Conservation (phyloP, 2,329 filamentous ascomycete genomes). For the Blastomyces percursus region DNA sequence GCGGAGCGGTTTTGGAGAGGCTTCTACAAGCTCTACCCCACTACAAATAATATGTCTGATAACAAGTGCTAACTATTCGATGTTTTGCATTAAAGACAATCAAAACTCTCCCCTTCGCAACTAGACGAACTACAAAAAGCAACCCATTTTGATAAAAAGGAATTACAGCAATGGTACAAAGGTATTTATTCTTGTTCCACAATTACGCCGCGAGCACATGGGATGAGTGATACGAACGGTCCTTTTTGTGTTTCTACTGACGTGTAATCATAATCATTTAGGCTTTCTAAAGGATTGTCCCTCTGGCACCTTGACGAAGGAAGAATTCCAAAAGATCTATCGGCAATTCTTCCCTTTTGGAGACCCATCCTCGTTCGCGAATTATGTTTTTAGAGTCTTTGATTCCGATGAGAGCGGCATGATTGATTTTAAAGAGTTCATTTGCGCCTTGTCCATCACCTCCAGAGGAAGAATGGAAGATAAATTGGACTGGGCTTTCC, state of each 20-base stretch:
- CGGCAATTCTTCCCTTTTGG: slow-evolving; percentile 99
- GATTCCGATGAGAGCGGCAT: slow-evolving; percentile 94
- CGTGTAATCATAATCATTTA: slow-evolving; percentile 28
- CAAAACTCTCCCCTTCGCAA: slow-evolving; percentile 94
- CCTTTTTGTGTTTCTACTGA: background rate
- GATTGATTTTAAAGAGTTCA: slow-evolving; percentile 99
- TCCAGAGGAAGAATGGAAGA: slow-evolving; percentile 98
- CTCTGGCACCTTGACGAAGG: slow-evolving; percentile 89
- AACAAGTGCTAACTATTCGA: slow-evolving; percentile 9
- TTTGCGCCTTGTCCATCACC: slow-evolving; percentile 93
- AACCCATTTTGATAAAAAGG: slow-evolving; percentile 99
- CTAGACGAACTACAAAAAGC: slow-evolving; percentile 90
- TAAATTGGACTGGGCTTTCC: slow-evolving; percentile 98
- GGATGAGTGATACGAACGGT: background rate
- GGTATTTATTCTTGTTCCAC: slow-evolving; percentile 46
- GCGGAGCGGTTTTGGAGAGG: background rate
- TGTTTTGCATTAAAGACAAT: slow-evolving; percentile 56
- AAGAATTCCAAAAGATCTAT: slow-evolving; percentile 99
- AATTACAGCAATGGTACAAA: slow-evolving; percentile 99
- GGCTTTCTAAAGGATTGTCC: slow-evolving; percentile 98
- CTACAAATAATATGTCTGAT: background rate
- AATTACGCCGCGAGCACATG: background rate
- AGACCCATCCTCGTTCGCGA: slow-evolving; percentile 91
- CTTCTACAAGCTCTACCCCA: background rate
- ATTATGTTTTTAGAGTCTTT: slow-evolving; percentile 99